These are phyloP conservation scores for Mortierella sp. DNA, from an alignment of 371 early-diverging fungal species.

Conservation along the genomic window DNA sequence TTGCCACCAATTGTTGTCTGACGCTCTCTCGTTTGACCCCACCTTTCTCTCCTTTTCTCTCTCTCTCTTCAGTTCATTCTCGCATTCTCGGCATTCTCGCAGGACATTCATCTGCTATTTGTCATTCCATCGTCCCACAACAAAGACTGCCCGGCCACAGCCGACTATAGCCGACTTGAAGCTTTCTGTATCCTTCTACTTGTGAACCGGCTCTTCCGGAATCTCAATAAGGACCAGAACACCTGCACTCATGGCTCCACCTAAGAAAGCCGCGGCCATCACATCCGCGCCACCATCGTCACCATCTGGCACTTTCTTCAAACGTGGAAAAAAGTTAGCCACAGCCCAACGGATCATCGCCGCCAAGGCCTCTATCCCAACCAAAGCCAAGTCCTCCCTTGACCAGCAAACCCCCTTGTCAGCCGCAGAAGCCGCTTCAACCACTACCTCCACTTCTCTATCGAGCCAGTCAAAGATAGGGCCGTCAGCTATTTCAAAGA, in stretches of 20 bases:
- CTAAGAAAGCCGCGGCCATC: background rate
- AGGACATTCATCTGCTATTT: too few species aligned
- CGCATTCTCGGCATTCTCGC: too few species aligned
- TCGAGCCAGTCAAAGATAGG: background rate
- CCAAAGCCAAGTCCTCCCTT: background rate
- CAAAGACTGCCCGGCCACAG: too few species aligned
- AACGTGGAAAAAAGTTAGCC: conserved; percentile 25
- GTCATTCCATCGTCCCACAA: too few species aligned
- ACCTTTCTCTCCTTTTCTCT: too few species aligned
- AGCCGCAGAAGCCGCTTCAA: background rate
- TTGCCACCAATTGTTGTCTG: too few species aligned
- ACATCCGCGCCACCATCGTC: background rate
- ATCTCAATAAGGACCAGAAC: background rate
- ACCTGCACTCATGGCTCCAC: conserved; percentile 10
- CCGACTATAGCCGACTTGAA: too few species aligned
- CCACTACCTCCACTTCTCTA: background rate
- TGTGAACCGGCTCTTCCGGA: background rate
- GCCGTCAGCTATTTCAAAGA: background rate
- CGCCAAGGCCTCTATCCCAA: conserved; percentile 4
- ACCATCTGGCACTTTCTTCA: conserved; percentile 20
- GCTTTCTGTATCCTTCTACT: background rate
- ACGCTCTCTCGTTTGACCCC: too few species aligned
- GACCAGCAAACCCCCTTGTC: background rate
- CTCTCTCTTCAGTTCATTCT: too few species aligned
- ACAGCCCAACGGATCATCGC: conserved; percentile 14